Percentiles rank a stretch among this genome's conserved stretches.
These are phyloP conservation scores for Rossbeevera mucosa DNA, from an alignment of 768 basidiomycete genomes.

Conservation along the genomic window DNA sequence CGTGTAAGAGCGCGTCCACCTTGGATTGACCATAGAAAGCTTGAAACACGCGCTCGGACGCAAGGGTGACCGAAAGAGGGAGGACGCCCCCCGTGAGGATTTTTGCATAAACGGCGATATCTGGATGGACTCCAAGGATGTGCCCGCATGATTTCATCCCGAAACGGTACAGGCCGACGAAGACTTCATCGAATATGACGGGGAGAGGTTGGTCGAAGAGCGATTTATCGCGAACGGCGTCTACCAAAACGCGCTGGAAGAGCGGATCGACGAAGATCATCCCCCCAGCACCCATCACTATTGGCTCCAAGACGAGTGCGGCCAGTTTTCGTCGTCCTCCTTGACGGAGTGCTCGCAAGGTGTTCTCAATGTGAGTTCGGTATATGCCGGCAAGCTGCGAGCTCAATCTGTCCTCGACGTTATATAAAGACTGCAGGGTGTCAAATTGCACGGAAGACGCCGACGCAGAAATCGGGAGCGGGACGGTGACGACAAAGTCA, in stretches of 20 bases:
- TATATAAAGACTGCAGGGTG: conserved; percentile 61
- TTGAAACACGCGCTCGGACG: conserved; percentile 72
- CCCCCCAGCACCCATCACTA: conserved; percentile 92
- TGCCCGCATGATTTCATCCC: conserved; percentile 63
- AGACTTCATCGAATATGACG: conserved; percentile 95
- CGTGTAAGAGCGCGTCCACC: conserved; percentile 84
- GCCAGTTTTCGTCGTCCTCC: conserved; percentile 46
- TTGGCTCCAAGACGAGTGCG: conserved; percentile 84
- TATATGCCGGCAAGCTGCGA: conserved; percentile 65
- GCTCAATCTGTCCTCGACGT: conserved; percentile 56
- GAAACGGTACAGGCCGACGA: conserved; percentile 86
- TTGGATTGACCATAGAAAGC: conserved; percentile 76
- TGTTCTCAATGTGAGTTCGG: conserved; percentile 48
- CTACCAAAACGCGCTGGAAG: conserved; percentile 85
- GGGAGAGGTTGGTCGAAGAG: conserved; percentile 56
- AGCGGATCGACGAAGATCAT: conserved; percentile 98
- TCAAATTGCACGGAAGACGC: conserved; percentile 21
- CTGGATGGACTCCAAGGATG: conserved; percentile 70
- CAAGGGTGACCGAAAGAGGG: conserved; percentile 81
- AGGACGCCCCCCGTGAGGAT: conserved; percentile 90
- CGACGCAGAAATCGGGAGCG: conserved; percentile 41
- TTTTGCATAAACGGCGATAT: conserved; percentile 91
- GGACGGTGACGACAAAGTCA: conserved; percentile 47
- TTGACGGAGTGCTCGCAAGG: conserved; percentile 44
- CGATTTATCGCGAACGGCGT: conserved; percentile 59